phyloP scores from a whole-genome alignment of 2,329 filamentous ascomycete species.

The Penicillium nordicum region DNA sequence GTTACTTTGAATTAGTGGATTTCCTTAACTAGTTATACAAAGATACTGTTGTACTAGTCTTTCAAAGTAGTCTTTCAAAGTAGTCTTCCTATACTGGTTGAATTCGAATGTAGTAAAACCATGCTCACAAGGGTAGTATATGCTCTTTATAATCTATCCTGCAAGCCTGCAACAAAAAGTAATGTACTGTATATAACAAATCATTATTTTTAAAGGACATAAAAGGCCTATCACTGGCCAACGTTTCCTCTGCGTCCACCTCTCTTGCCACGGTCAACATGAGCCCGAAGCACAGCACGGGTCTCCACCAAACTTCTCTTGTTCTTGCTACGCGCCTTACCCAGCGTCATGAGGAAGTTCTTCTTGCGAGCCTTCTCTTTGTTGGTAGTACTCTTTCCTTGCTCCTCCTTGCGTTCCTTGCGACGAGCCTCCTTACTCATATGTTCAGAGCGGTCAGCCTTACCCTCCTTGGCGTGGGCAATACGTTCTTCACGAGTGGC shows the following conservation, averaged over 20 bases:
- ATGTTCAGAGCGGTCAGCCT: constrained; percentile 73
- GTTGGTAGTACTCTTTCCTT: constrained; percentile 96
- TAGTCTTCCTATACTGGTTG: background rate
- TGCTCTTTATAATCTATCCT: background rate
- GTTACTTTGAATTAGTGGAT: background rate
- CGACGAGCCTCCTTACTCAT: constrained; percentile 80
- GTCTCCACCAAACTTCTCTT: constrained; percentile 91
- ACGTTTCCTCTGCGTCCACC: constrained; percentile 76
- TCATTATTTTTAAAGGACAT: constrained; percentile 4
- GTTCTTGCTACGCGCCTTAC: constrained; percentile 92
- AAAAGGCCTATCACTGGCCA: background rate
- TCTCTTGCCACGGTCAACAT: constrained; percentile 77
- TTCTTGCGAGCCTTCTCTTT: constrained; percentile 95
- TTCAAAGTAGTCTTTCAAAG: too few relatives aligned
- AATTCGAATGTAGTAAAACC: background rate
- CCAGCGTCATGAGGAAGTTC: constrained; percentile 98
- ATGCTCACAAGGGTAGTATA: background rate
- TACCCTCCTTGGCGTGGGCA: constrained; percentile 76
- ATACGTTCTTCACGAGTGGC: constrained; percentile 85
- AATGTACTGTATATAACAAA: constrained; percentile 3
- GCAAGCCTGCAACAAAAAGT: background rate
- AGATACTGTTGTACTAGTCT: too few relatives aligned
- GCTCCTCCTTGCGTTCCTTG: constrained; percentile 79
- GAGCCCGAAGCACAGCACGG: constrained; percentile 72
- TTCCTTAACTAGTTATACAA: background rate